Evolutionary conservation across 306 rosid species (phyloP), one percentile per base, ranked within the genome.

Genomic region (Bauhinia variegata): DNA sequence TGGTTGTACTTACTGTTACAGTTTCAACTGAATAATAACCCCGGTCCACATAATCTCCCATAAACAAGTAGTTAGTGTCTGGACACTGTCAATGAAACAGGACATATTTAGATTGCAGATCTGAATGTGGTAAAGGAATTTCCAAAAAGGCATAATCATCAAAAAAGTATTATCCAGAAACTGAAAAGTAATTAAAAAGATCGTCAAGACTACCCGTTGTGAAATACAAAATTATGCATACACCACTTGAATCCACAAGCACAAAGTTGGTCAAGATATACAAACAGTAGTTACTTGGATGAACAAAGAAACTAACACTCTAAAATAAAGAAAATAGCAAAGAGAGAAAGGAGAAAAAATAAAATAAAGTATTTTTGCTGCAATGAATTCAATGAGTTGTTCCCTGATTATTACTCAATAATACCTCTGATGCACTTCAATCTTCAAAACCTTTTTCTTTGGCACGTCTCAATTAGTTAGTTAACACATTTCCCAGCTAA

Each of bases 41-140:
- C 13, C 99, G 97, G 78, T 95, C 99, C 83, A 95, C 99, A 73
- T 95, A 95, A 84, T 95, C 99, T 64, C 99, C 99, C 99, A 95
- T 95, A 76, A 95, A 95, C 79, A 90, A 79, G 84, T 95, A 95
- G 81, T 95, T 95, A 16, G 99, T 90, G 63, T 95, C 99, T 28
- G 97, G 99, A 79, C 99, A 95, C 99, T 95, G 96, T 39, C 72
- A 75, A 82, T 50, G 48, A 60, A 78, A 71, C 5, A 54, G 47
- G 58, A 11, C 31, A 62, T 34, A 32, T 13, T 58, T 42, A 73
- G 58, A 61, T 51, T 46, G 68, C 73, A 63, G 60, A 66, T 14
- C 65, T 18, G 53, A 64, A 41, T 42, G 36, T 53, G 44, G 7
- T 32, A 53, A 17, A 67, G 54, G 52, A 62, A 16, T 42, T 47